Evolutionary conservation across 1,284 basidiomycete genomes (phyloP), one percentile per base, ranked within the genome.

Genomic region (Cutaneotrichosporon daszewskae): DNA sequence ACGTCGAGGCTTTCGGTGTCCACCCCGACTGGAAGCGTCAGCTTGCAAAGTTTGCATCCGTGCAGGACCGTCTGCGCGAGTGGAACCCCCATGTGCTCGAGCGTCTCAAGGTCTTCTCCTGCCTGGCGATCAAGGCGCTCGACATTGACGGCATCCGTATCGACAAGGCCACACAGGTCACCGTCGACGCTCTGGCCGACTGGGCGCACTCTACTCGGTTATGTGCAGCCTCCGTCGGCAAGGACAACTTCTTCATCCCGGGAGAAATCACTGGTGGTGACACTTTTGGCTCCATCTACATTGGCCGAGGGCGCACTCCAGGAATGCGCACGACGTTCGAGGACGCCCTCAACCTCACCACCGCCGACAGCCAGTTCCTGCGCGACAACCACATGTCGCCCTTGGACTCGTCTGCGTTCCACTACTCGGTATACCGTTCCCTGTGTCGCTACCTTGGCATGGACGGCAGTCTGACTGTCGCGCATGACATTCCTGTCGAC

Each of bases 261-360:
- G 89, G 89, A 34, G 89, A 94, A 74, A 85, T 94, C 47, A 92
- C 89, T n/a, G 88, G 88, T 75, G 89, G 88, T 54, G 84, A 94
- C 71, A 83, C 81, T 0, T 91, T 92, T 62, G 88, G 87, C 18
- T 75, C 87, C 2, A 72, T 92, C 12, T 94, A 92, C 68, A 73
- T 85, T 51, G 89, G 89, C 37, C 86, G 89, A 56, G 89, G 89
- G 32, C 82, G 89, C 37, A 89, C 83, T 5, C 81, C 82, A 2
- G 79, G 84, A 63, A 53, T 53, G 39, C 73, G 59, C 28, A 69
- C 79, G 1, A 78, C 79, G 12, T 83, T 85, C 64, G 63, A 78
- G n/a, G 71, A 74, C 9, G 84, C 86, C 0, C 80, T 80, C 17
- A 60, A 59, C 45, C 40, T 73, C 27, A 84, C 80, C 2, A 61